A percentile compares a stretch with the other conserved stretches of the same genome.
Conservation (phyloP, 345 rosid species). For the Linum trigynum region DNA sequence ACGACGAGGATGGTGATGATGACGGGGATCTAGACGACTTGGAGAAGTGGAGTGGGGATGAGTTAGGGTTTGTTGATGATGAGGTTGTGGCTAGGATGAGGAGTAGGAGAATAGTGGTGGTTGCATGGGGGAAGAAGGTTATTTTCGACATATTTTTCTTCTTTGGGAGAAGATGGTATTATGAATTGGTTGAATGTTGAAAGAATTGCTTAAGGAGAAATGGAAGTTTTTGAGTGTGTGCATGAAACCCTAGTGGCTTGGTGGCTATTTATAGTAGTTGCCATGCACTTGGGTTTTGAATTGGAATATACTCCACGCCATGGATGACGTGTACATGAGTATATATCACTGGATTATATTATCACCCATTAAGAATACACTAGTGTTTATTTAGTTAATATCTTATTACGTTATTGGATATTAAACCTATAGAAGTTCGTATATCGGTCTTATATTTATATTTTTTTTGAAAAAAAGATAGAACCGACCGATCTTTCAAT, state of each 20-base stretch:
- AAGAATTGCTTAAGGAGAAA: too few relatives aligned
- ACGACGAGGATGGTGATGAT: background rate
- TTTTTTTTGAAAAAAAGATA: too few relatives aligned
- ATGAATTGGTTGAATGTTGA: background rate
- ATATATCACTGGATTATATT: too few relatives aligned
- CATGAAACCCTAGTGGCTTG: background rate
- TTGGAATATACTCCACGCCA: background rate
- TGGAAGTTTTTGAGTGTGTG: background rate
- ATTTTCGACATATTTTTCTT: background rate
- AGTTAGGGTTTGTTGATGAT: background rate
- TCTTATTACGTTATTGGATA: too few relatives aligned
- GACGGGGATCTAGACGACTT: slow-evolving; percentile 25
- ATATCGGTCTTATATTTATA: too few relatives aligned
- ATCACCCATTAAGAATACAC: too few relatives aligned
- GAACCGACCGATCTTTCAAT: too few relatives aligned
- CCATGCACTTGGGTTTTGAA: too few relatives aligned
- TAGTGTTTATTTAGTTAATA: too few relatives aligned
- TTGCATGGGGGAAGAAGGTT: background rate
- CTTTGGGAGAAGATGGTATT: background rate
- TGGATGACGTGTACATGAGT: background rate
- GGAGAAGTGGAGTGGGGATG: slow-evolving; percentile 34
- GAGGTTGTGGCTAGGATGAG: background rate
- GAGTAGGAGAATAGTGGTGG: background rate
- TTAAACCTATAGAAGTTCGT: too few relatives aligned
- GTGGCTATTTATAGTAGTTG: background rate